phyloP scores from a whole-genome alignment of 2,329 filamentous ascomycete genomes.

The Penicillium polonicum region DNA sequence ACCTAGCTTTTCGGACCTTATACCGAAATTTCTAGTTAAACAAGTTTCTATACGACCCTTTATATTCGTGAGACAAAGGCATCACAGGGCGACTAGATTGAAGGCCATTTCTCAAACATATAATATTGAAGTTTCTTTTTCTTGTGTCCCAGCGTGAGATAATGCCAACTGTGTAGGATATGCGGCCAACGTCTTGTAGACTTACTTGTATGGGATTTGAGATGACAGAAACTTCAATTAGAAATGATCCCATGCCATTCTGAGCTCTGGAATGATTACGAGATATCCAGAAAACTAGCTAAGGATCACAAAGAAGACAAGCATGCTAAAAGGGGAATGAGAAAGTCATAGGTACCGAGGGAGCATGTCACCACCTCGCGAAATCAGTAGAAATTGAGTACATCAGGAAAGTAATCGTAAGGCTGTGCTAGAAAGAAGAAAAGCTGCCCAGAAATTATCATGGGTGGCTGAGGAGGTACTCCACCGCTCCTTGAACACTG shows the following conservation, averaged over 20 bases:
- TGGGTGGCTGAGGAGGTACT: conserved; percentile 40
- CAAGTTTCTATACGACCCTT: not conserved
- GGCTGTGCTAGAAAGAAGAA: conserved; percentile 9
- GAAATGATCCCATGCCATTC: not conserved
- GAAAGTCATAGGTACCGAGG: conserved; percentile 9
- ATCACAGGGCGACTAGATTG: not conserved
- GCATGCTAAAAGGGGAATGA: conserved; percentile 9
- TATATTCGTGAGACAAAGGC: not conserved
- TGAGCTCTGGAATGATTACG: not conserved
- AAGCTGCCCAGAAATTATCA: conserved; percentile 19
- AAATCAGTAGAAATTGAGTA: conserved; percentile 6
- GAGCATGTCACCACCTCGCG: conserved; percentile 7
- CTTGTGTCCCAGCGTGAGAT: too few species aligned
- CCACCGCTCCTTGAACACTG: conserved; percentile 77
- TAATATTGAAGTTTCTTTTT: not conserved
- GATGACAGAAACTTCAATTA: not conserved
- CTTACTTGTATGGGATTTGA: too few species aligned
- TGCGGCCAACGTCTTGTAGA: not conserved
- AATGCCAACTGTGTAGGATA: not conserved
- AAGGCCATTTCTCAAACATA: not conserved
- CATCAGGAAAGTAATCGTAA: conserved; percentile 4
- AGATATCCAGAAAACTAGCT: conserved; percentile 3
- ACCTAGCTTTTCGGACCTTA: not conserved
- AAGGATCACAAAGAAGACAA: not conserved
- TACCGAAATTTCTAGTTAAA: not conserved